phyloP scores from a whole-genome alignment of 208 protist species.

The Acanthamoeba divionensis region DNA sequence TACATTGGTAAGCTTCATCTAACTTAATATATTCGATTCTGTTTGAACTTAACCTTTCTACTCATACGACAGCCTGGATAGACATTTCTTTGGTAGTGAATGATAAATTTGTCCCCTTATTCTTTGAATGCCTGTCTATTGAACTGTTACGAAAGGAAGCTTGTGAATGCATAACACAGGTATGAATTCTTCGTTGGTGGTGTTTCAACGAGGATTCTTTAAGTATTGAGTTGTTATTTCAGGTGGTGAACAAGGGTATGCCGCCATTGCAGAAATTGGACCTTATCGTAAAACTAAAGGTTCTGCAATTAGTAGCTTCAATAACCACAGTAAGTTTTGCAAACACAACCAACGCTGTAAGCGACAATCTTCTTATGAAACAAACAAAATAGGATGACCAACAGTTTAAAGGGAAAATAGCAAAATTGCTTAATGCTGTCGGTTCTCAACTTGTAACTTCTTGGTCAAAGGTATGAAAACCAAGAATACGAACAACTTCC shows the following conservation, averaged over 20 bases:
- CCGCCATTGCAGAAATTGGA: slow-evolving; percentile 30
- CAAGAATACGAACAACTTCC: too few species aligned
- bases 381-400: background rate
- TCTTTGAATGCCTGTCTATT: slow-evolving; percentile 57
- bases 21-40: too few species aligned
- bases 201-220: background rate
- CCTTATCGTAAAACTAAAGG: slow-evolving; percentile 5
- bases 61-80: slow-evolving; percentile 58
- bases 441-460: slow-evolving; percentile 15
- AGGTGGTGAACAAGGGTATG: slow-evolving; percentile 43
- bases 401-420: background rate
- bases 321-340: background rate
- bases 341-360: too few species aligned
- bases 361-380: too few species aligned
- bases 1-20: slow-evolving; percentile 59
- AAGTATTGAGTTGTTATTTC: background rate
- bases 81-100: slow-evolving; percentile 69
- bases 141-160: slow-evolving; percentile 48
- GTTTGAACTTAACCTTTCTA: too few species aligned
- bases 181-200: background rate
- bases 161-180: slow-evolving; percentile 63
- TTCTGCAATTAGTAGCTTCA: background rate
- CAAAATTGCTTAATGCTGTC: background rate
- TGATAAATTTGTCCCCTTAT: slow-evolving; percentile 65
- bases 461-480: background rate